Evolutionary conservation across 441 rosid species (phyloP), one percentile per base, ranked within the genome.

Genomic region (Croton setiger): DNA sequence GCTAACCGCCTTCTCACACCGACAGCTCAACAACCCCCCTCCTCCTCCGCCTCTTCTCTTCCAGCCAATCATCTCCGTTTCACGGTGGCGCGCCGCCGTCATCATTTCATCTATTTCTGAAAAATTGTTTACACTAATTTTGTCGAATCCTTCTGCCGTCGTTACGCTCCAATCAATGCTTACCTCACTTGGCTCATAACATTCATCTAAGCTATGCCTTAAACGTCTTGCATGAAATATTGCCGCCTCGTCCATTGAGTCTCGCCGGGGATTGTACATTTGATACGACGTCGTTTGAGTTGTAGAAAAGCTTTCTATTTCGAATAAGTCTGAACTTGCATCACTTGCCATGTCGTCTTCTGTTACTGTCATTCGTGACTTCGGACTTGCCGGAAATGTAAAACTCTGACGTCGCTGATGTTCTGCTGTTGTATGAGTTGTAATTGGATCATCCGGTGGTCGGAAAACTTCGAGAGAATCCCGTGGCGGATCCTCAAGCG

Each of bases 241-340:
- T 6, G 75, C 58, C 14, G 82, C 83, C 12, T 87, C 87, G 3
- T 87, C 88, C 17, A 83, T 44, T 1, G 82, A 80, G 53, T 85
- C 90, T 9, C 85, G 68, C 52, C 83, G 79, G 14, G 69, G 63
- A 45, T 72, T 72, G 67, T 54, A 71, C 71, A 76, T 61, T 4
- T 82, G 85, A 59, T 81, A 76, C 0, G 83, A 17, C 2, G 85
- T 76, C 3, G 86, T 77, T 58, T 89, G 91, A 59, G 96, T 86
- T 10, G 98, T 86, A 12, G 98, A 85, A 75, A 94, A 88, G 80
- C 97, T 91, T 81, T 94, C 98, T 9, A 94, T 91, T 85, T 94
- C 98, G 41, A 94, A 94, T 66, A 91, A 81, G 75, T 94, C 97
- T 2, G 97, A 94, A 77, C 98, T 94, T 0, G 97, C 88, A 68